These are phyloP conservation scores for Pseudogymnoascus sp. DNA, from an alignment of 2,329 filamentous ascomycete species.

Conservation along the genomic window DNA sequence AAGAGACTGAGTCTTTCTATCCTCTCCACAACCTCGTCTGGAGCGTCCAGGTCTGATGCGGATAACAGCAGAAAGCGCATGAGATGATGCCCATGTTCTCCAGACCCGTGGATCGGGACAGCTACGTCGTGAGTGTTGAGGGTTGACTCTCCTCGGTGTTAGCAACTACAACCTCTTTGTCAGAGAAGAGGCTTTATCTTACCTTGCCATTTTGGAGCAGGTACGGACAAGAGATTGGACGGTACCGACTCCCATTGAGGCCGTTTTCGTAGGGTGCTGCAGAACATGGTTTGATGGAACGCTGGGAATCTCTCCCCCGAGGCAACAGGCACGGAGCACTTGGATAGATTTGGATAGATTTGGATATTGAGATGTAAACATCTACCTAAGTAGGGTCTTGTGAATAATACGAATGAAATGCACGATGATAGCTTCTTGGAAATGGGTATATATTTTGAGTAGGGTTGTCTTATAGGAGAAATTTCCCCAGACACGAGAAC, in stretches of 20 bases:
- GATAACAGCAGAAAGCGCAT: conserved; percentile 26
- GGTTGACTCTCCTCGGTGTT: conserved; percentile 16
- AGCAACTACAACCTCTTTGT: background rate
- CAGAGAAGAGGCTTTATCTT: background rate
- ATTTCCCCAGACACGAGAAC: background rate
- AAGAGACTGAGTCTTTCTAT: conserved; percentile 28
- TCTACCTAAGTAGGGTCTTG: background rate
- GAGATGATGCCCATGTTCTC: background rate
- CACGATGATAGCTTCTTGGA: background rate
- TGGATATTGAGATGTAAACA: background rate
- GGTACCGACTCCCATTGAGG: conserved; percentile 24
- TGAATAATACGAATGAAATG: background rate
- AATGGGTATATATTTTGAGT: conserved; percentile 4
- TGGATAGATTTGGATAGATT: background rate
- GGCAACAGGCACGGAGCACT: background rate
- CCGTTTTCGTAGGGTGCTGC: conserved; percentile 25
- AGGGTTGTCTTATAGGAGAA: background rate
- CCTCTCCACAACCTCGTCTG: conserved; percentile 16
- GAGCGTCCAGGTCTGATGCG: conserved; percentile 17
- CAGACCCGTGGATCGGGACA: conserved; percentile 18
- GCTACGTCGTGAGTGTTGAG: conserved; percentile 26
- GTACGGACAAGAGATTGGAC: conserved; percentile 19
- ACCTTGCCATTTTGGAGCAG: conserved; percentile 28
- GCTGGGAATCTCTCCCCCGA: background rate
- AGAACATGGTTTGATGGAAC: conserved; percentile 25